Evolutionary conservation across 129 eudicot genomes (phyloP).

Genomic region (Silybum marianum): DNA sequence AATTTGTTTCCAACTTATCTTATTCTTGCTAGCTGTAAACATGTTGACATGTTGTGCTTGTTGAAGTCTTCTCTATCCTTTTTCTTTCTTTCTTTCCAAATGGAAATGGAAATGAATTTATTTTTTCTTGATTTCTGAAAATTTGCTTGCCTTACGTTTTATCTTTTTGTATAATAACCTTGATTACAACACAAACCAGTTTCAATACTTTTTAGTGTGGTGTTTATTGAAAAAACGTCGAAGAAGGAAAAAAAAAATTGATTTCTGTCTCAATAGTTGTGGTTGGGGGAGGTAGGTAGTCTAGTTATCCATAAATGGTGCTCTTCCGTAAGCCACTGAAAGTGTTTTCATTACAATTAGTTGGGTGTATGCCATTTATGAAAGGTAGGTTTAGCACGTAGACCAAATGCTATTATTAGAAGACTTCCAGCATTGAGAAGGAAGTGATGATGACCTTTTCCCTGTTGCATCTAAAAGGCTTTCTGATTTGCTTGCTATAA

Average conservation of each 20-base stretch:
- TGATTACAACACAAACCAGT: conserved; percentile 1
- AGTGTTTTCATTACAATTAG: conserved; percentile 2
- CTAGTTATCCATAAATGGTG: conserved; percentile 22
- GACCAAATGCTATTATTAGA: background rate
- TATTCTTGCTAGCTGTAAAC: background rate
- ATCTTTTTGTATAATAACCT: conserved; percentile 5
- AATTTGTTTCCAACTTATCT: background rate
- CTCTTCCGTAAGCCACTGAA: background rate
- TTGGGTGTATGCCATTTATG: conserved; percentile 9
- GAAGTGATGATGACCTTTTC: background rate
- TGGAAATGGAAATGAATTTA: background rate
- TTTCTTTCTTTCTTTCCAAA: background rate
- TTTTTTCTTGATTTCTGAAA: conserved; percentile 6
- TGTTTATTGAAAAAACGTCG: background rate
- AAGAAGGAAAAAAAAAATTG: background rate
- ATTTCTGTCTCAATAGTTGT: background rate
- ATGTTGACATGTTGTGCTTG: background rate
- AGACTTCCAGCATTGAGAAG: background rate
- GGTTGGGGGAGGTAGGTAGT: conserved; percentile 29
- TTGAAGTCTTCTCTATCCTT: background rate
- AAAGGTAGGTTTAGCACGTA: conserved; percentile 28
- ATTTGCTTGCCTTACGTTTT: background rate
- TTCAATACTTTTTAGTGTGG: background rate
- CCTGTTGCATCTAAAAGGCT: conserved; percentile 6
- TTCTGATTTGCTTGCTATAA: background rate